Evolutionary conservation across 108 stramenopile genomes (phyloP).

Genomic region (Epipyxis sp.): DNA sequence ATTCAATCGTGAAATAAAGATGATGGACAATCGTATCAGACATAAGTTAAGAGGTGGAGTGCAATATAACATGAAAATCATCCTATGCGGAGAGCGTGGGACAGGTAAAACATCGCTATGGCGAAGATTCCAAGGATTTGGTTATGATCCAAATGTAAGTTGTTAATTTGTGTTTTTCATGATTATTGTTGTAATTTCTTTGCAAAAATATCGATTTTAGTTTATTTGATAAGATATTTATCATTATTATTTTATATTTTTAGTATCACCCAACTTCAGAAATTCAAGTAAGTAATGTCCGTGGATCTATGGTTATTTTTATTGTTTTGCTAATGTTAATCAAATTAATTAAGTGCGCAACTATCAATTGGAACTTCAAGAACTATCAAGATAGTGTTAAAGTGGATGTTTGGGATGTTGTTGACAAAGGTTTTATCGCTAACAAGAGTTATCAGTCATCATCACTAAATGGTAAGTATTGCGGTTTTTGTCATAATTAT

Average conservation of each 20-base stretch:
- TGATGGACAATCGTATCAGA: background rate
- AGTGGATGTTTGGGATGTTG: conserved; percentile 23
- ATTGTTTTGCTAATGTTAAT: background rate
- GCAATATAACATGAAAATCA: conserved; percentile 23
- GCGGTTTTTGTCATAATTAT: too few relatives aligned
- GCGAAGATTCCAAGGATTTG: background rate
- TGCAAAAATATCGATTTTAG: too few relatives aligned
- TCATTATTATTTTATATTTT: background rate
- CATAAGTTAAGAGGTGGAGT: conserved; percentile 5
- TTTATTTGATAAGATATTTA: too few relatives aligned
- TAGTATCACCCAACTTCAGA: conserved; percentile 13
- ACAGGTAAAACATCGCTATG: background rate
- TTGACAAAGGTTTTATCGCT: conserved; percentile 18
- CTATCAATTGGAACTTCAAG: conserved; percentile 18
- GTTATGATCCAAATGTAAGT: background rate
- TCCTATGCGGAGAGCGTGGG: conserved; percentile 5
- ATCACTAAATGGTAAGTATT: too few relatives aligned
- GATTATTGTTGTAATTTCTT: background rate
- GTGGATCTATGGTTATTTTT: background rate
- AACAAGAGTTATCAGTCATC: too few relatives aligned
- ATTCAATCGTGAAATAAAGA: background rate
- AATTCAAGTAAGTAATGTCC: conserved; percentile 21
- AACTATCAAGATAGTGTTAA: conserved; percentile 11
- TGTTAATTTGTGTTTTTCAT: background rate
- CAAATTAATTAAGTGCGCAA: background rate